Percentiles rank a stretch among this genome's conserved stretches.
phyloP scores from a whole-genome alignment of 495 filamentous ascomycete genomes.

The Neohortaea acidophila region DNA sequence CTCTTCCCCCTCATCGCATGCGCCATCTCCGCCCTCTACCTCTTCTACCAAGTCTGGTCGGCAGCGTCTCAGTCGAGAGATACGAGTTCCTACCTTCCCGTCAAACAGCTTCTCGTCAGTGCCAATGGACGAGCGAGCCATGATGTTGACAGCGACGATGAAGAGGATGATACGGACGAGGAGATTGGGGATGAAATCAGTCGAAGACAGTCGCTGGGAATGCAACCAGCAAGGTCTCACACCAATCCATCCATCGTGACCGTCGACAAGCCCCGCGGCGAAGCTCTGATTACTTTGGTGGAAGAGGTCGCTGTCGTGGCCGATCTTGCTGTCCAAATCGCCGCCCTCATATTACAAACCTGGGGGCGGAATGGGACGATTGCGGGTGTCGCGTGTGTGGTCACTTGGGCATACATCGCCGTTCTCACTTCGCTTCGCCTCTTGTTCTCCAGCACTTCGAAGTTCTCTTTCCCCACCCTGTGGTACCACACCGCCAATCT shows the following conservation, averaged over 20 bases:
- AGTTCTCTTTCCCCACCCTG: slow-evolving; percentile 47
- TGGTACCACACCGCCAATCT: slow-evolving; percentile 88
- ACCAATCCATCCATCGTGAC: slow-evolving; percentile 52
- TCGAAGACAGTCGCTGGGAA: slow-evolving; percentile 32
- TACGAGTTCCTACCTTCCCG: slow-evolving; percentile 35
- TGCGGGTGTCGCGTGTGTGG: slow-evolving; percentile 48
- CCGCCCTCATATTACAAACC: slow-evolving; percentile 39
- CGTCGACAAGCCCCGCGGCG: slow-evolving; percentile 59
- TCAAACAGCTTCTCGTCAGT: slow-evolving; percentile 20
- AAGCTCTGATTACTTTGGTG: slow-evolving; percentile 48
- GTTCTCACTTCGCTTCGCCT: slow-evolving; percentile 59
- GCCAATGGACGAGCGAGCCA: slow-evolving; percentile 5
- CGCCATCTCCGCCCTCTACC: slow-evolving; percentile 51
- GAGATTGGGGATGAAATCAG: slow-evolving; percentile 42
- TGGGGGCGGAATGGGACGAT: slow-evolving; percentile 42
- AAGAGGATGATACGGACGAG: slow-evolving; percentile 35
- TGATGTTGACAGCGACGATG: slow-evolving; percentile 7
- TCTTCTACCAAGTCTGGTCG: slow-evolving; percentile 40
- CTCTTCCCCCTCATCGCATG: slow-evolving; percentile 62
- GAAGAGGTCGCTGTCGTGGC: slow-evolving; percentile 63
- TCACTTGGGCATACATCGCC: slow-evolving; percentile 70
- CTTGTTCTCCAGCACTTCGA: slow-evolving; percentile 50
- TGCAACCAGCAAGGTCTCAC: slow-evolving; percentile 46
- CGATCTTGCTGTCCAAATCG: slow-evolving; percentile 49
- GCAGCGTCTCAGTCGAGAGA: slow-evolving; percentile 34